phyloP scores from a whole-genome alignment of 208 protist species.

The Jaenimonas drosophilae region DNA sequence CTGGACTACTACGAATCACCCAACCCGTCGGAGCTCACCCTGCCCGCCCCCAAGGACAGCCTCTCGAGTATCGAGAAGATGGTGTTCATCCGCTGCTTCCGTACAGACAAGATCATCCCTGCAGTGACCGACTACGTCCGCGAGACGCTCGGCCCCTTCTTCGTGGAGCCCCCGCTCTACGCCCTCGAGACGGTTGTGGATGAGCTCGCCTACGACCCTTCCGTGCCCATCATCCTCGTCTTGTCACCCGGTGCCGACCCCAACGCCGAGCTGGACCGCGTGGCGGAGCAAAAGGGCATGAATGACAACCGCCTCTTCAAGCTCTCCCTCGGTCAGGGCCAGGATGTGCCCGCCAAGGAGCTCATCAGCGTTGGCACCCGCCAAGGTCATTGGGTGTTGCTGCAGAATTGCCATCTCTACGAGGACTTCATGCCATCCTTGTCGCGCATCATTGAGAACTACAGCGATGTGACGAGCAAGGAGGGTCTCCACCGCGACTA shows the following conservation, averaged over 20 bases:
- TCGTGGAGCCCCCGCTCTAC: slow-evolving; percentile 93
- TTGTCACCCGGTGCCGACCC: slow-evolving; percentile 97
- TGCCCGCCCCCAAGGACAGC: slow-evolving; percentile 42
- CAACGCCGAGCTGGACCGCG: slow-evolving; percentile 88
- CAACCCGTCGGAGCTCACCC: slow-evolving; percentile 59
- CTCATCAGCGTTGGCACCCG: slow-evolving; percentile 86
- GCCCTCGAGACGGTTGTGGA: slow-evolving; percentile 87
- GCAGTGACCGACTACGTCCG: slow-evolving; percentile 91
- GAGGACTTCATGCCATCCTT: slow-evolving; percentile 92
- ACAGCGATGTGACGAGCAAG: slow-evolving; percentile 82
- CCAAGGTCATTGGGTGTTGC: slow-evolving; percentile 89
- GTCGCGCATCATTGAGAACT: slow-evolving; percentile 89
- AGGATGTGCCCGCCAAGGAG: slow-evolving; percentile 86
- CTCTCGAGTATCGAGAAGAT: slow-evolving; percentile 84
- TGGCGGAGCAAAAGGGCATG: slow-evolving; percentile 90
- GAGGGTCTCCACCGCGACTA: slow-evolving; percentile 91
- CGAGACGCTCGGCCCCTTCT: slow-evolving; percentile 58
- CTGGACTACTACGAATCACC: slow-evolving; percentile 80
- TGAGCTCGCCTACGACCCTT: slow-evolving; percentile 79
- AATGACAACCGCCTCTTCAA: slow-evolving; percentile 74
- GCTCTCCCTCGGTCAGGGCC: slow-evolving; percentile 95
- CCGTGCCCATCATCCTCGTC: slow-evolving; percentile 95
- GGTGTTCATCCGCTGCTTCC: slow-evolving; percentile 89
- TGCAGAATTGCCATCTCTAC: slow-evolving; percentile 96
- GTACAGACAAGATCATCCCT: slow-evolving; percentile 93